These are phyloP conservation scores for Macrophomina pseudophaseolina DNA, from an alignment of 2,329 filamentous ascomycete species.

Conservation along the genomic window DNA sequence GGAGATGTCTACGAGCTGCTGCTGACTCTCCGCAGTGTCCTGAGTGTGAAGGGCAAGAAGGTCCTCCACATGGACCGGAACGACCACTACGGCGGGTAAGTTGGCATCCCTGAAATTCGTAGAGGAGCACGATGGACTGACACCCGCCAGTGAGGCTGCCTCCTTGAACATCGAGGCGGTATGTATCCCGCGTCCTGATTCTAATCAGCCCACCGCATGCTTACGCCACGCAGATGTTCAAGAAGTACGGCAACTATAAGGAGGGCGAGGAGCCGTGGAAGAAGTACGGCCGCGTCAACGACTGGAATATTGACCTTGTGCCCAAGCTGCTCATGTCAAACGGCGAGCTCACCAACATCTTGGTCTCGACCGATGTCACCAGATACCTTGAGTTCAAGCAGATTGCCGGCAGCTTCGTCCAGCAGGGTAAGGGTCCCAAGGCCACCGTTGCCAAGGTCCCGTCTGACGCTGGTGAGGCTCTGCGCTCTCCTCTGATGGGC, in stretches of 20 bases:
- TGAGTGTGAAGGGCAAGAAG: slow-evolving; percentile 99
- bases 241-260: slow-evolving; percentile 86
- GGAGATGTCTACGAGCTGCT: neutral
- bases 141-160: slow-evolving; percentile 75
- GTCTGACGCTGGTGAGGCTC: slow-evolving; percentile 83
- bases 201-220: slow-evolving; percentile 24
- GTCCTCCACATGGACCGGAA: slow-evolving; percentile 99
- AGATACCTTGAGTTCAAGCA: slow-evolving; percentile 61
- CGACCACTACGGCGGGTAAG: slow-evolving; percentile 96
- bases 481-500: slow-evolving; percentile 93
- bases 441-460: slow-evolving; percentile 97
- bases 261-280: slow-evolving; percentile 91
- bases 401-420: slow-evolving; percentile 94
- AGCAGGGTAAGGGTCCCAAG: slow-evolving; percentile 81
- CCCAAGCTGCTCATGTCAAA: slow-evolving; percentile 99
- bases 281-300: slow-evolving; percentile 93
- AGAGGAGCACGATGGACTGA: slow-evolving; percentile 31
- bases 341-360: slow-evolving; percentile 96
- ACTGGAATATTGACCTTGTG: slow-evolving; percentile 99
- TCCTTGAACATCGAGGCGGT: slow-evolving; percentile 88
- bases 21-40: slow-evolving; percentile 64
- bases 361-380: slow-evolving; percentile 84
- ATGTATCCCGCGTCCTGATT: slow-evolving; percentile 60
- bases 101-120: slow-evolving; percentile 26
- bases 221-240: slow-evolving; percentile 76